Conservation (phyloP, 179 eudicot genomes). For the Drosera spatulata region DNA sequence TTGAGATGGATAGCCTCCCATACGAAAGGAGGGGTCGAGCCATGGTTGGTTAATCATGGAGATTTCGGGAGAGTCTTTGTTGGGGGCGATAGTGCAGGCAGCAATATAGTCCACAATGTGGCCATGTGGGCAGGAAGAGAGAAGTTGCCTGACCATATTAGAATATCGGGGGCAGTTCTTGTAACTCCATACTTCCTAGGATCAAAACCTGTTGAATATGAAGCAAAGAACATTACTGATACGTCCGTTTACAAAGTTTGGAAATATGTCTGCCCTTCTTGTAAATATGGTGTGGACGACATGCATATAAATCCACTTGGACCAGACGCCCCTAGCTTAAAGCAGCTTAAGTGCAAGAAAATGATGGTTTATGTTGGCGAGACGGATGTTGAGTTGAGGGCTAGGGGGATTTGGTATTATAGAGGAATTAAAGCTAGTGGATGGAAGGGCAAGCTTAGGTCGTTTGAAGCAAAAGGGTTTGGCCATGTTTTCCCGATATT, state of each 20-base stretch:
- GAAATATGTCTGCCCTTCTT: background rate
- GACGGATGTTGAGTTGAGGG: background rate
- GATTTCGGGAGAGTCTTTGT: background rate
- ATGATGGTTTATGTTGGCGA: slow-evolving; percentile 1
- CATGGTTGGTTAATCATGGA: background rate
- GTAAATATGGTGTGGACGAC: background rate
- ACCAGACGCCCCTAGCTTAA: slow-evolving; percentile 1
- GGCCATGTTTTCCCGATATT: background rate
- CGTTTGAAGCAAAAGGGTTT: background rate
- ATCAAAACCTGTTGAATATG: background rate
- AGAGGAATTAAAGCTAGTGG: slow-evolving; percentile 1
- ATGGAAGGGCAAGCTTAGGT: background rate
- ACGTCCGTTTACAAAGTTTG: background rate
- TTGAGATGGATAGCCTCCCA: slow-evolving; percentile 3
- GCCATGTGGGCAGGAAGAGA: background rate
- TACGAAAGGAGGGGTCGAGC: background rate
- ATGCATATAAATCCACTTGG: background rate
- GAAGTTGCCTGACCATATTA: background rate
- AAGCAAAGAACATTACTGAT: background rate
- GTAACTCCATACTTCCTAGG: background rate
- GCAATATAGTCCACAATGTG: slow-evolving; percentile 1
- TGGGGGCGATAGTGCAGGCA: slow-evolving; percentile 5
- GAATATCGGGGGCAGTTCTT: background rate
- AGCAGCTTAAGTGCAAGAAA: background rate
- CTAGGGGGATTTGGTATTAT: background rate